Evolutionary conservation across 2,329 filamentous ascomycete genomes (phyloP).

Genomic region (Fusarium sp.): DNA sequence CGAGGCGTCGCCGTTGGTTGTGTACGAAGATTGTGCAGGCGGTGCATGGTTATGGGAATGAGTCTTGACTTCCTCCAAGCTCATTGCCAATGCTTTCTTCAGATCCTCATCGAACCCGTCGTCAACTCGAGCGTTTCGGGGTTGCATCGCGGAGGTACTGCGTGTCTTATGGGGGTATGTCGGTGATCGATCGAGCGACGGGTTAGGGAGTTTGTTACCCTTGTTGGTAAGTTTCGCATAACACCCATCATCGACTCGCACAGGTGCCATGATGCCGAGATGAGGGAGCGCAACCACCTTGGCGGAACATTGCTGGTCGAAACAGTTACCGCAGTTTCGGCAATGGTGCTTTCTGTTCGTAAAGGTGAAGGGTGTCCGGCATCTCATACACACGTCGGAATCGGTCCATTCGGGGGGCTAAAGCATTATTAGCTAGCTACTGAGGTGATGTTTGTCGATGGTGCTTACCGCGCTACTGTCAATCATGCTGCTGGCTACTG

Average conservation of each 20-base stretch:
- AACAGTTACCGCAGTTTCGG: slow-evolving; percentile 96
- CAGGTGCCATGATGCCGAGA: slow-evolving; percentile 89
- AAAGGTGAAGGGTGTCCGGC: slow-evolving; percentile 93
- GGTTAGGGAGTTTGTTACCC: slow-evolving; percentile 53
- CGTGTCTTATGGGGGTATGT: slow-evolving; percentile 72
- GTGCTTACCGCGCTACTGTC: slow-evolving; percentile 89
- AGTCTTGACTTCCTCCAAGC: slow-evolving; percentile 88
- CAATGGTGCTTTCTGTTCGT: slow-evolving; percentile 99
- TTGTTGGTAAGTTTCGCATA: slow-evolving; percentile 89
- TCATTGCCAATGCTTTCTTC: slow-evolving; percentile 95
- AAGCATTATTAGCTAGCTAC: slow-evolving; percentile 15
- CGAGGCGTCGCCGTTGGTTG: slow-evolving; percentile 52
- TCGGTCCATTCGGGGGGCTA: slow-evolving; percentile 97
- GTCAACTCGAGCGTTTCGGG: slow-evolving; percentile 86
- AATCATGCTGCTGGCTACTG: slow-evolving; percentile 96
- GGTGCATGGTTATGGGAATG: slow-evolving; percentile 80
- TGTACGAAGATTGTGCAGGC: slow-evolving; percentile 58
- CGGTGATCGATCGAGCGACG: slow-evolving; percentile 63
- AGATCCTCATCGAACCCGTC: slow-evolving; percentile 95
- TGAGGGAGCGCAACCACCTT: slow-evolving; percentile 91
- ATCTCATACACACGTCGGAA: slow-evolving; percentile 98
- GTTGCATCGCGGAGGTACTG: slow-evolving; percentile 81
- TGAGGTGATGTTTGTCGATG: background rate
- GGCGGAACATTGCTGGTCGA: slow-evolving; percentile 93
- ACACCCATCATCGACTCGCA: slow-evolving; percentile 96